These are phyloP conservation scores for Moesziomyces globuligerus DNA, from an alignment of 1,284 basidiomycete genomes.

Conservation along the genomic window DNA sequence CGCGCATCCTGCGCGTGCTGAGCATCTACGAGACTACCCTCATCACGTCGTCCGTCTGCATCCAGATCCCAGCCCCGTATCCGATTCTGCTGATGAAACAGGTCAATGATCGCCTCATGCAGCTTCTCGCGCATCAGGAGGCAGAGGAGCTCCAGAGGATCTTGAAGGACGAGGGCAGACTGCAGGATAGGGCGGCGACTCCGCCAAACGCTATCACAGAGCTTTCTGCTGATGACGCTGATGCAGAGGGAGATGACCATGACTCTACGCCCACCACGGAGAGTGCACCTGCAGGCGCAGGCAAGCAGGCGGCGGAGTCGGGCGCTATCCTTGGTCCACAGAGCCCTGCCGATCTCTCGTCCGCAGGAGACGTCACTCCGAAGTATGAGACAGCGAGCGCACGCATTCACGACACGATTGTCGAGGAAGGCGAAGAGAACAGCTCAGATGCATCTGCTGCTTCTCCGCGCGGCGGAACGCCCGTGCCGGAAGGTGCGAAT, in stretches of 20 bases:
- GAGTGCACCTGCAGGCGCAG: background rate
- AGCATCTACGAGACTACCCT: constrained; percentile 54
- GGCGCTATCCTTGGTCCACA: background rate
- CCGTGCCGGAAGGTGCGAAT: constrained; percentile 6
- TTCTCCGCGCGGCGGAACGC: constrained; percentile 15
- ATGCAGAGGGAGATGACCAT: constrained; percentile 1
- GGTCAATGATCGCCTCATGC: constrained; percentile 49
- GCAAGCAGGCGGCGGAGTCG: background rate
- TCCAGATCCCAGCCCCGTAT: constrained; percentile 52
- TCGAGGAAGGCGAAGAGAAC: constrained; percentile 43
- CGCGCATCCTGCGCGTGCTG: constrained; percentile 42
- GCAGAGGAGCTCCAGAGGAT: constrained; percentile 49
- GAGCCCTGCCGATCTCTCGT: constrained; percentile 16
- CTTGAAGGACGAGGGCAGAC: constrained; percentile 43
- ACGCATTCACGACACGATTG: constrained; percentile 38
- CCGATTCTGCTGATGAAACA: constrained; percentile 51
- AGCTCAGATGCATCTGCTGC: constrained; percentile 30
- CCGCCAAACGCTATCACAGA: constrained; percentile 28
- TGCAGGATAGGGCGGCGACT: constrained; percentile 22
- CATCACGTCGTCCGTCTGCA: constrained; percentile 55
- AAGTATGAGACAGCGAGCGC: constrained; percentile 24
- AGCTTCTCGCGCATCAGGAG: constrained; percentile 40
- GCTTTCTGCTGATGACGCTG: constrained; percentile 4
- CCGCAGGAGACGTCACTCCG: constrained; percentile 17
- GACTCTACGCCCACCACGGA: constrained; percentile 10